Conservation (phyloP, 2,329 filamentous ascomycete species). For the Fusarium hainanense region DNA sequence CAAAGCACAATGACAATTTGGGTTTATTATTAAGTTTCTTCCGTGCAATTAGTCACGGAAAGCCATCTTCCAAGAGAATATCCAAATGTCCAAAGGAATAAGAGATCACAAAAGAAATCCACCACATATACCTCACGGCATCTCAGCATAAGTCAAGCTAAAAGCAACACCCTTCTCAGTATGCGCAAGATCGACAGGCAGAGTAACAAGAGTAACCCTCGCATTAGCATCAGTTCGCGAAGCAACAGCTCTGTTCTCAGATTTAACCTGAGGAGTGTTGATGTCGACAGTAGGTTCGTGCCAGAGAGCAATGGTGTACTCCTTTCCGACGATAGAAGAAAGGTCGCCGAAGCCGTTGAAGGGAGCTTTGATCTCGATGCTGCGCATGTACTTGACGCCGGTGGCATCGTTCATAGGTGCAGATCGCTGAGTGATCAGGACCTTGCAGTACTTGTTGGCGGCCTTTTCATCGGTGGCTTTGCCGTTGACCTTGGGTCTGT, state of each 20-base stretch:
- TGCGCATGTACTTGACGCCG: background rate
- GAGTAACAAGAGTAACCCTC: slow-evolving; percentile 23
- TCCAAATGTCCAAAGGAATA: too few relatives aligned
- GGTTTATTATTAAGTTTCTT: background rate
- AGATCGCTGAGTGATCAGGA: background rate
- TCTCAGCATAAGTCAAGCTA: background rate
- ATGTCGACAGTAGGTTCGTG: slow-evolving; percentile 18
- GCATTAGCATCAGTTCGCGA: slow-evolving; percentile 4
- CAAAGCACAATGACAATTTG: background rate
- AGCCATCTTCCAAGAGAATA: background rate
- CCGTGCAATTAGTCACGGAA: background rate
- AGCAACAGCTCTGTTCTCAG: slow-evolving; percentile 1
- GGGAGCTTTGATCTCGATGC: slow-evolving; percentile 12
- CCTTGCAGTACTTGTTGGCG: slow-evolving; percentile 33
- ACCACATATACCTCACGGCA: background rate
- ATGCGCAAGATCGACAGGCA: slow-evolving; percentile 26
- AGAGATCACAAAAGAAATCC: background rate
- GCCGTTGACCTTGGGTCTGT: background rate
- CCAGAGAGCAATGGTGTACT: slow-evolving; percentile 39
- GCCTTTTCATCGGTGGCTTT: slow-evolving; percentile 9
- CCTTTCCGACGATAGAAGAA: slow-evolving; percentile 9
- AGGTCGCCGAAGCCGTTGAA: slow-evolving; percentile 27
- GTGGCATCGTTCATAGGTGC: background rate
- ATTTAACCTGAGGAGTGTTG: slow-evolving; percentile 3
- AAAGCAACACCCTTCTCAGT: slow-evolving; percentile 16